phyloP scores from a whole-genome alignment of 2,329 filamentous ascomycete genomes.

The Microcyclospora pomicola region DNA sequence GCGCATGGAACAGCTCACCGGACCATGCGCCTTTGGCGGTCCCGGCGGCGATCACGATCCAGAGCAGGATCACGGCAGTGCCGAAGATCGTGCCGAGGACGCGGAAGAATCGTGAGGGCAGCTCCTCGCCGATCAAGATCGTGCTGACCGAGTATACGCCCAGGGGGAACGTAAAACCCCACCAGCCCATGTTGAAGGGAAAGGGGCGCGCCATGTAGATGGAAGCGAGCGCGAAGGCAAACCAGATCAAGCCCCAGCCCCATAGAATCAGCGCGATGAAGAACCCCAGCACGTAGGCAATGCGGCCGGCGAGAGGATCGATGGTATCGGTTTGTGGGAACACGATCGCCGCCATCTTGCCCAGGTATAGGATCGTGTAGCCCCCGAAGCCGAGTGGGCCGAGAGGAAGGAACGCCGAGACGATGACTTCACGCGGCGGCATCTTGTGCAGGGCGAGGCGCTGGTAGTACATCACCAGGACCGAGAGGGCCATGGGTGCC shows the following conservation, averaged over 20 bases:
- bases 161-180: slow-evolving; percentile 45
- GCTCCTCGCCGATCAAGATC: slow-evolving; percentile 34
- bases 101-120: slow-evolving; percentile 42
- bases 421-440: slow-evolving; percentile 53
- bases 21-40: slow-evolving; percentile 36
- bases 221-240: slow-evolving; percentile 39
- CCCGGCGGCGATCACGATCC: slow-evolving; percentile 39
- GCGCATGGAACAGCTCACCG: slow-evolving; percentile 41
- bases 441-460: slow-evolving; percentile 53
- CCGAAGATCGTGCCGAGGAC: slow-evolving; percentile 43
- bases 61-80: slow-evolving; percentile 38
- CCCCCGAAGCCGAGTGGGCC: slow-evolving; percentile 55
- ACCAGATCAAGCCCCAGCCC: slow-evolving; percentile 42
- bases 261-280: slow-evolving; percentile 42
- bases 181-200: slow-evolving; percentile 52
- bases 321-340: slow-evolving; percentile 21
- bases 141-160: slow-evolving; percentile 43
- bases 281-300: slow-evolving; percentile 47
- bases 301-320: slow-evolving; percentile 31
- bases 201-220: slow-evolving; percentile 34
- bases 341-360: slow-evolving; percentile 28
- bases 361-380: slow-evolving; percentile 43
- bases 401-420: slow-evolving; percentile 53
- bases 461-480: slow-evolving; percentile 57
- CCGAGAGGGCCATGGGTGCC: slow-evolving; percentile 44